Conservation (phyloP, 1,139 yeast species). For the Suhomyces terraborum region DNA sequence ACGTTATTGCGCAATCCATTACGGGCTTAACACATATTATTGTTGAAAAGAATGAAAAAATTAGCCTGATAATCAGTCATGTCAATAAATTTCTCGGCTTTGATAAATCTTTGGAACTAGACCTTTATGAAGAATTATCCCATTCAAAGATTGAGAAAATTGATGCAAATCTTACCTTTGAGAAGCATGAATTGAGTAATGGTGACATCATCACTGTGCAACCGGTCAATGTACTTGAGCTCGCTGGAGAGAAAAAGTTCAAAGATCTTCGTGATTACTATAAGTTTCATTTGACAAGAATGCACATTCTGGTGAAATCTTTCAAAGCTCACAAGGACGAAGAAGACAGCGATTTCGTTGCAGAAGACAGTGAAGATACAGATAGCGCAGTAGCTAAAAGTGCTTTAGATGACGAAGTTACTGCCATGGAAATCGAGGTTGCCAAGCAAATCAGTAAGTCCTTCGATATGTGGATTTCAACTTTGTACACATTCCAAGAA, state of each 20-base stretch:
- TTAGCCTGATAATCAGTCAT: constrained; percentile 47
- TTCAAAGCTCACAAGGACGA: constrained; percentile 45
- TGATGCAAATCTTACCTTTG: constrained; percentile 49
- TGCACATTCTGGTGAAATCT: constrained; percentile 59
- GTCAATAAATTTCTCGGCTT: constrained; percentile 51
- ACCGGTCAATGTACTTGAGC: constrained; percentile 24
- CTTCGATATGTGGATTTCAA: constrained; percentile 72
- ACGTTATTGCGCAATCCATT: constrained; percentile 53
- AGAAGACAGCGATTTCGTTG: constrained; percentile 51
- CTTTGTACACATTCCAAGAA: constrained; percentile 57
- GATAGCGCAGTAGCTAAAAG: constrained; percentile 16
- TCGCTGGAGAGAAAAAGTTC: constrained; percentile 24
- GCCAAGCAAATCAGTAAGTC: constrained; percentile 26
- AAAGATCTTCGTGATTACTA: constrained; percentile 55
- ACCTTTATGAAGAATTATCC: constrained; percentile 70
- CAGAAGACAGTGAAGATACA: constrained; percentile 17
- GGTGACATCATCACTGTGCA: constrained; percentile 82
- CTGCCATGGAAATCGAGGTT: constrained; percentile 19
- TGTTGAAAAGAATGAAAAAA: constrained; percentile 51
- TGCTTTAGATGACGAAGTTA: constrained; percentile 14
- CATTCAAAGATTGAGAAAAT: constrained; percentile 59
- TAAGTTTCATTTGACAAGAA: constrained; percentile 64
- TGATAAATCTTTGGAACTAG: constrained; percentile 39
- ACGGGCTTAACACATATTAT: constrained; percentile 66
- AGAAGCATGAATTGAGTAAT: constrained; percentile 64